Evolutionary conservation across 2,329 filamentous ascomycete species (phyloP), one percentile per base, ranked within the genome.

Genomic region (Geosmithia putterillii): DNA sequence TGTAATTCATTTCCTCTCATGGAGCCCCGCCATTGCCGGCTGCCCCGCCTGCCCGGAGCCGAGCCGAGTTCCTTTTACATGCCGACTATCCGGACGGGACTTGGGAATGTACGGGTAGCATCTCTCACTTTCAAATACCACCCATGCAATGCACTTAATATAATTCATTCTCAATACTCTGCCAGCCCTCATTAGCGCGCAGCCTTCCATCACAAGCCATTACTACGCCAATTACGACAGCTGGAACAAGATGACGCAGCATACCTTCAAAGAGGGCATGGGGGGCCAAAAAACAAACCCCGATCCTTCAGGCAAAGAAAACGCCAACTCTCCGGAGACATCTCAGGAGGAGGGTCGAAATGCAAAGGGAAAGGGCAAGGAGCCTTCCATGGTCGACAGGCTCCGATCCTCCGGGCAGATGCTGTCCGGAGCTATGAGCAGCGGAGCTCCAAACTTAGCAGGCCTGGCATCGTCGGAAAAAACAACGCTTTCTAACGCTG

Each of bases 1-100:
- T 32, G 28, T 14, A 32, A 32, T 6, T n/a, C n/a, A n/a, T n/a
- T 4, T 32, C 15, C 28, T 32, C 3, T 4, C 28, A 9, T 7
- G 28, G 10, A 32, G 28, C 28, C 28, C 28, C n/a, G n/a, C 22
- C 34, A 38, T 38, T 25, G 34, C 35, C 42, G 42, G 36, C 17
- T 38, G 42, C 42, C 42, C 42, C 42, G 42, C 42, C 25, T 19
- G 22, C 20, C 42, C 42, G 42, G 42, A 22, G n/a, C 40, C 40
- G 40, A 41, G 40, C 22, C 40, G 25, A 40, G n/a, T n/a, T 9
- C 28, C 28, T 7, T 32, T 12, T 32, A 32, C 15, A 14, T 32
- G 15, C 36, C 36, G 10, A 38, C 36, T 9, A 38, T n/a, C n/a
- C 20, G 20, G 38, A 20, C 38, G 23, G 28, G 28, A 6, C 28